Conservation (phyloP, 108 stramenopile genomes). For the Parmales sp. region DNA sequence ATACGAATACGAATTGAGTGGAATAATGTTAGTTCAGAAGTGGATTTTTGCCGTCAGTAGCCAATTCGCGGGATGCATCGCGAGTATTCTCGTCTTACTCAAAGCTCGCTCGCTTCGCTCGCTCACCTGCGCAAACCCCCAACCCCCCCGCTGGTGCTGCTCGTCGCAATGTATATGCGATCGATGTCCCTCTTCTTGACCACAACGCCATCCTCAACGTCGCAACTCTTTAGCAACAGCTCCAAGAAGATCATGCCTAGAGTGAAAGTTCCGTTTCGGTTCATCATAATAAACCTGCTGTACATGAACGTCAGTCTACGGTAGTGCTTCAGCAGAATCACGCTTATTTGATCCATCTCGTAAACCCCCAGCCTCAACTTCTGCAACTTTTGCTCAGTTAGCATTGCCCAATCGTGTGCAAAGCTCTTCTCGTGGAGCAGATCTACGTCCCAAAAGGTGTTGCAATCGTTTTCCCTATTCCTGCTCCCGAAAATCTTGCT, state of each 20-base stretch:
- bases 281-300: not conserved
- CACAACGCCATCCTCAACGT: not conserved
- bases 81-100: too few relatives aligned
- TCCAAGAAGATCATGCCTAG: slow-evolving; percentile 1
- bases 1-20: too few relatives aligned
- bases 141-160: too few relatives aligned
- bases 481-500: not conserved
- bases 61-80: too few relatives aligned
- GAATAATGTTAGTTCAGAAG: too few relatives aligned
- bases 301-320: not conserved
- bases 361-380: not conserved
- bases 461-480: not conserved
- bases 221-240: not conserved
- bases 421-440: not conserved
- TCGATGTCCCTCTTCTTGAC: slow-evolving; percentile 10
- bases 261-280: not conserved
- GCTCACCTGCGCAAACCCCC: too few relatives aligned
- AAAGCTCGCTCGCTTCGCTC: too few relatives aligned
- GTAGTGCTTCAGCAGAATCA: slow-evolving; percentile 2
- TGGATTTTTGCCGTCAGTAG: too few relatives aligned
- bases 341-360: not conserved
- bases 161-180: not conserved
- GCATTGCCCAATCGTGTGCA: not conserved
- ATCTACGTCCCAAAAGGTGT: not conserved
- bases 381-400: not conserved